Evolutionary conservation across 805 yeast genomes (phyloP), one percentile per base, ranked within the genome.

Genomic region (Blastobotrys americana): DNA sequence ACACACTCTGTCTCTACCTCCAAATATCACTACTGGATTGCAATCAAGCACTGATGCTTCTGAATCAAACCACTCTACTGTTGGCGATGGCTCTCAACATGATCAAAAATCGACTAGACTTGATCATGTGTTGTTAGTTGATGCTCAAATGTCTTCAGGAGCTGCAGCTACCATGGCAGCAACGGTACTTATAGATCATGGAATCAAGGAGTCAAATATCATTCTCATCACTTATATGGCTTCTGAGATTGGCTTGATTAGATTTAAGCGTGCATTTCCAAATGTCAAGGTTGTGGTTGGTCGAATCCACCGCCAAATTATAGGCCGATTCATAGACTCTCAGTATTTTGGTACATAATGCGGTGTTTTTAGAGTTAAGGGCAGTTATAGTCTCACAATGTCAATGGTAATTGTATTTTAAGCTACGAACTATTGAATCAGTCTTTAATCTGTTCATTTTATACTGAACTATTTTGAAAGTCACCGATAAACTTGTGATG

Each of bases 91-190:
- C 31, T 23, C 44, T 3, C 31, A 31, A 19, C 16, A 39, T 20
- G 51, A 40, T 23, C 49, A 45, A 48, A 52, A 22, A 41, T 50
- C 13, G 17, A 55, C 49, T 2, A 18, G 34, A 3, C 22, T 45
- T 13, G 41, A 51, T 17, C 76, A 74, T 48, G 77, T 86, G 1
- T 64, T 90, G 5, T 64, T 90, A 40, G 76, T 86, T 57, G 97
- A 90, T 58, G 86, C 95, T 0, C 96, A 90, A 60, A 71, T 87
- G 40, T 81, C 86, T 25, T 80, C 95, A 23, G 98, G 97, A 2
- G 95, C 96, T 0, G 95, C 95, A 0, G 81, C 89, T 1, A 83
- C 87, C 36, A 93, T 90, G 97, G 95, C 97, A 0, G 77, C 86
- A 37, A 93, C 87, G 55, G 88, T 90, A 3, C 66, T 90, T 40